Evolutionary conservation across 179 eudicot species (phyloP), one percentile per base, ranked within the genome.

Genomic region (Pouteria campechiana): DNA sequence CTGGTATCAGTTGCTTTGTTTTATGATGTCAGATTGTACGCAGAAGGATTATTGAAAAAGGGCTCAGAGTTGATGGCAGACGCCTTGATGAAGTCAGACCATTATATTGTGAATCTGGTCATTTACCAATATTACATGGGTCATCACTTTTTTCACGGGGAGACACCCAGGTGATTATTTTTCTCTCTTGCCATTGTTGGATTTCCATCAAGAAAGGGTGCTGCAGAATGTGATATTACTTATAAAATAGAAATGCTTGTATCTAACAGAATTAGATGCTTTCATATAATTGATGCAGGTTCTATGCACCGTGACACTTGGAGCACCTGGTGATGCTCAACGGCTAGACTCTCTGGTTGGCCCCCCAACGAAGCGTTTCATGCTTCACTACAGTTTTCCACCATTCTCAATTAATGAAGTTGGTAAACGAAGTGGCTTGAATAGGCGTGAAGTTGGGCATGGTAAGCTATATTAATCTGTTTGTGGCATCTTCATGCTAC

Each of bases 391-490:
- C 48, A 86, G 68, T 69, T 90, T 90, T 48, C 98, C 98, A 58
- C 98, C 98, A 45, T 90, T 74, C 57, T 86, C 90, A 45, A 90
- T 79, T 33, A 86, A 90, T 71, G 98, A 90, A 79, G 98, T 90
- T 42, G 98, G 93, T 30, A 86, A 86, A 61, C 72, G 82, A 57
- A 52, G 41, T 59, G 98, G 95, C 44, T 63, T 90, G 25, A 90
- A 90, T 49, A 73, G 98, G 46, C 84, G 95, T 39, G 98, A 90
- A 75, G 98, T 90, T 55, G 98, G 98, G 37, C 98, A 90, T 69
- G 98, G 98, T 86, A 68, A 70, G 79, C 52, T 34, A 41, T 12
- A 19, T 46, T 21, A 59, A 9, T 18, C 22, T 21, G 14, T 31
- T 28, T 9, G 19, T 16, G 32, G 18, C 27, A 7, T 38, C 46